Percentiles rank a stretch among this genome's conserved stretches.
phyloP scores from a whole-genome alignment of 768 basidiomycete genomes.

The Austroboletus eburneus region DNA sequence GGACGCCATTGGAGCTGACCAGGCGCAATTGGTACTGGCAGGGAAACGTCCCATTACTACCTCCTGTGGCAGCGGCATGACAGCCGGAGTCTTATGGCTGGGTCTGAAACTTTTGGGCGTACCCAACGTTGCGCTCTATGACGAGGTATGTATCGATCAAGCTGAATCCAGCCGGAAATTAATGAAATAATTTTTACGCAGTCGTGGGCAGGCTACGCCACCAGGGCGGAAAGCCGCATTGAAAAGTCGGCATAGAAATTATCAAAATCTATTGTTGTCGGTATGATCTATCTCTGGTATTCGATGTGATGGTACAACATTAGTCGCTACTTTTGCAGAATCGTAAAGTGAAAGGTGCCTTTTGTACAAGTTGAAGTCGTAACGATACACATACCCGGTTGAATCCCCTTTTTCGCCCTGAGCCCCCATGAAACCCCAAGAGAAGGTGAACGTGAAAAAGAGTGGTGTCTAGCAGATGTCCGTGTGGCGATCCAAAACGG shows the following conservation, averaged over 20 bases:
- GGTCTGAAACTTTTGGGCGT: constrained; percentile 74
- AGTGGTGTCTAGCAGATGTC: constrained; percentile 19
- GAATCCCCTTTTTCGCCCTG: constrained; percentile 10
- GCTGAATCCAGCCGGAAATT: constrained; percentile 10
- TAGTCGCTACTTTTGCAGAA: constrained; percentile 13
- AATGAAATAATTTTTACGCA: constrained; percentile 31
- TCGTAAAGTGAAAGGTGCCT: constrained; percentile 12
- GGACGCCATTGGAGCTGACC: constrained; percentile 56
- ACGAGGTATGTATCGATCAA: constrained; percentile 64
- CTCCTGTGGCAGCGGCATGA: constrained; percentile 97
- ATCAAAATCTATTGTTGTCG: constrained; percentile 4
- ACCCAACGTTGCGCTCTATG: constrained; percentile 70
- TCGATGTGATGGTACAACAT: constrained; percentile 29
- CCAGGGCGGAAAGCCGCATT: constrained; percentile 70
- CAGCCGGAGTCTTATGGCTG: constrained; percentile 92
- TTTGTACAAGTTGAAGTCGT: constrained; percentile 16
- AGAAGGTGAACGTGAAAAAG: not conserved
- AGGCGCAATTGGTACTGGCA: constrained; percentile 51
- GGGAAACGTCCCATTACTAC: constrained; percentile 64
- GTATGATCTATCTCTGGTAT: constrained; percentile 9
- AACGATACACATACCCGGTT: constrained; percentile 20
- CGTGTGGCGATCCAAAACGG: constrained; percentile 32
- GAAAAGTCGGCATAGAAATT: constrained; percentile 38
- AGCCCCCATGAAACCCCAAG: constrained; percentile 9
- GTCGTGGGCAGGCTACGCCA: constrained; percentile 96